Percentiles rank a stretch among this genome's conserved stretches.
These are phyloP conservation scores for Schwanniomyces occidentalis DNA, from an alignment of 805 yeast genomes.

Conservation along the genomic window DNA sequence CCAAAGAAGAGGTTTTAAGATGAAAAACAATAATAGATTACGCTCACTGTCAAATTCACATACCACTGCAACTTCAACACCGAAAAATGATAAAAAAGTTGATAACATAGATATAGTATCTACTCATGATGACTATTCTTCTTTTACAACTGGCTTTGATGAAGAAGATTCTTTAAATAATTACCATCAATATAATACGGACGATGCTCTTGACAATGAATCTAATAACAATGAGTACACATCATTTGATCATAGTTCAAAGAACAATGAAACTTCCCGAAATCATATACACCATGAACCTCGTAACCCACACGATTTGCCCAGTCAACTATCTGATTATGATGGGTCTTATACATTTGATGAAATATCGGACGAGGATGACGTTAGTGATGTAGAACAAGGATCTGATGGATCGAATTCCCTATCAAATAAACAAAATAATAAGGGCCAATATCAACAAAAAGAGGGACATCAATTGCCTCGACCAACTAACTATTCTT, in stretches of 20 bases:
- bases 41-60: constrained; percentile 6
- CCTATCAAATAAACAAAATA: too few species aligned
- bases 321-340: constrained; percentile 2
- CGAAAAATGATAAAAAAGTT: constrained; percentile 25
- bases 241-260: constrained; percentile 14
- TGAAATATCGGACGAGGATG: constrained; percentile 15
- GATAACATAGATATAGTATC: constrained; percentile 13
- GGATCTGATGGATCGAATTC: too few species aligned
- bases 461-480: too few species aligned
- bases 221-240: constrained; percentile 3
- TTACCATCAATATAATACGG: not conserved
- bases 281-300: not conserved
- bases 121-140: constrained; percentile 25
- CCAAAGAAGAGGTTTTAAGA: constrained; percentile 32
- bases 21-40: constrained; percentile 3
- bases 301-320: not conserved
- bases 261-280: too few species aligned
- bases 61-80: constrained; percentile 41
- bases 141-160: constrained; percentile 34
- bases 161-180: constrained; percentile 8
- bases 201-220: not conserved
- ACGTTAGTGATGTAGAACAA: constrained; percentile 10
- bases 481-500: not conserved
- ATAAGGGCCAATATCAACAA: too few species aligned
- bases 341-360: constrained; percentile 36